phyloP scores from a whole-genome alignment of 345 rosid species.

The Aurinia saxatilis region DNA sequence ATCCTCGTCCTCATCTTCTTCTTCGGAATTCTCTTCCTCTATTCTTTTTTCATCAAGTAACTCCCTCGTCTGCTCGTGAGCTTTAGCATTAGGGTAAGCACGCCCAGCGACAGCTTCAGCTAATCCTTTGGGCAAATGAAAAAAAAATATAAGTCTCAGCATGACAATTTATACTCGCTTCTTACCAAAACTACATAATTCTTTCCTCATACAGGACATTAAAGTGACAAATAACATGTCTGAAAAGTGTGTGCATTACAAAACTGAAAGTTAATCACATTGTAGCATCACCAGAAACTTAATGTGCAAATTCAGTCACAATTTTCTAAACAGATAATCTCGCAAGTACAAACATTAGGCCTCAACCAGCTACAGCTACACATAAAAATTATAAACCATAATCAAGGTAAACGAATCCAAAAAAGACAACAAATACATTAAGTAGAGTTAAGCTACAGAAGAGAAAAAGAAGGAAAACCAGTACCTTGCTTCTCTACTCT shows the following conservation, averaged over 20 bases:
- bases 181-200: background rate
- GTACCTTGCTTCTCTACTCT: slow-evolving; percentile 30
- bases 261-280: background rate
- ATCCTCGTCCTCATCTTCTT: slow-evolving; percentile 30
- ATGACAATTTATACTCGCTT: background rate
- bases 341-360: background rate
- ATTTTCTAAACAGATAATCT: background rate
- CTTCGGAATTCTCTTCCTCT: slow-evolving; percentile 41
- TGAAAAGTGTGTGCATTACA: too few relatives aligned
- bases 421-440: too few relatives aligned
- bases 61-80: slow-evolving; percentile 29
- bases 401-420: background rate
- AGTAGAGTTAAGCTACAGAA: too few relatives aligned
- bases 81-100: slow-evolving; percentile 8
- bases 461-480: slow-evolving; percentile 22
- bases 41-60: slow-evolving; percentile 27
- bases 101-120: slow-evolving; percentile 30
- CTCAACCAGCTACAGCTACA: background rate
- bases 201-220: background rate
- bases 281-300: background rate
- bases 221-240: background rate
- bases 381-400: background rate
- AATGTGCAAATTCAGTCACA: background rate
- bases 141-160: background rate
- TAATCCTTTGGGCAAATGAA: slow-evolving; percentile 27